Evolutionary conservation across 306 rosid species (phyloP).

Genomic region (Echinosophora koreensis): DNA sequence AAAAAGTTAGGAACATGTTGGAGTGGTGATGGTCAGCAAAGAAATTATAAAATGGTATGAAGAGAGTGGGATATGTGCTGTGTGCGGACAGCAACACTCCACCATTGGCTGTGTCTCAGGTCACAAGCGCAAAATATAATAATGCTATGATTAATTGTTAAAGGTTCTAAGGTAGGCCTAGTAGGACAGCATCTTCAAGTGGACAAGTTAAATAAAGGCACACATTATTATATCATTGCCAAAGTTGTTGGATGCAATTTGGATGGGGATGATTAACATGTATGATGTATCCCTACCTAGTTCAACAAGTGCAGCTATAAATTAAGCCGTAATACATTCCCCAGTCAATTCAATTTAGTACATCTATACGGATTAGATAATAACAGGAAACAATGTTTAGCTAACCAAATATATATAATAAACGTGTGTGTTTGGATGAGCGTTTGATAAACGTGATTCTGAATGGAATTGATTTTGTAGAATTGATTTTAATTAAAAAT

Average conservation of each 20-base stretch:
- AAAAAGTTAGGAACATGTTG: not conserved
- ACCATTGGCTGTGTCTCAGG: slow-evolving; percentile 5
- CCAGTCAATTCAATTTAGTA: not conserved
- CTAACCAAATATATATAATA: not conserved
- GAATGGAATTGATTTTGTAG: too few relatives aligned
- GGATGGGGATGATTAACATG: not conserved
- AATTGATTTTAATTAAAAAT: too few relatives aligned
- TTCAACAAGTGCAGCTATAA: not conserved
- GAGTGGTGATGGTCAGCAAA: slow-evolving; percentile 1
- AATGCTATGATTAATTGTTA: not conserved
- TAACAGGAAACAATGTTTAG: not conserved
- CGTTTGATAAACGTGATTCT: too few relatives aligned
- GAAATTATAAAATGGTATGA: slow-evolving; percentile 24
- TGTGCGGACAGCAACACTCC: slow-evolving; percentile 23
- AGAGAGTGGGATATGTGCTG: slow-evolving; percentile 1
- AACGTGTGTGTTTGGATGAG: too few relatives aligned
- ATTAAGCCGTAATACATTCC: not conserved
- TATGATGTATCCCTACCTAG: not conserved
- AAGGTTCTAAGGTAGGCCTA: not conserved
- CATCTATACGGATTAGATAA: not conserved
- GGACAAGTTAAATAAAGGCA: slow-evolving; percentile 7
- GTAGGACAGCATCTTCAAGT: slow-evolving; percentile 17
- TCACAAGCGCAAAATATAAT: not conserved
- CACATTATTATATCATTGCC: not conserved
- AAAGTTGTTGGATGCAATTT: slow-evolving; percentile 15